Base-by-base conservation (phyloP, 148 eudicot species). In the Amaranthus hypochondriacus region DNA sequence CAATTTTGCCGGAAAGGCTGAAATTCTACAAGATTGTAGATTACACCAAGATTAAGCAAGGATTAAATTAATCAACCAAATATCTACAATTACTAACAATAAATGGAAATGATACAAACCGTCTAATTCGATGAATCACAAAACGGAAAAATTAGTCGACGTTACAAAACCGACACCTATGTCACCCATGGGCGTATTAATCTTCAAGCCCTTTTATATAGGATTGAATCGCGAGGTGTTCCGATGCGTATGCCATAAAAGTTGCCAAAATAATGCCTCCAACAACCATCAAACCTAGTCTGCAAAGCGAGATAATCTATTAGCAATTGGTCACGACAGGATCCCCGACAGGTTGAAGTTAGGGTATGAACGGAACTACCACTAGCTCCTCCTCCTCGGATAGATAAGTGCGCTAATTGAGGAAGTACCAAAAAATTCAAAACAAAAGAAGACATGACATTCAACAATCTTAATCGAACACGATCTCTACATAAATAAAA, bases 221-320 rank as follows among this genome's bases (percentile, higher is more conserved):
- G 73, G 97, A 87, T 71, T 86, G 83, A 55, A 86, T 86, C 2
- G 92, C 86, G 5, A 95, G 92, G 68, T 92, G 99, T 77, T 95
- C 97, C 9, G 99, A 77, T 78, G 97, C 96, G 74, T 90, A 92
- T 12, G 98, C 86, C 96, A 95, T 90, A 84, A 88, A 95, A 28
- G 88, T 89, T 1, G 91, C 92, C 82, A 95, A 81, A 39, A 95
- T 62, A 68, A 95, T 63, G 81, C 97, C 96, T 78, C 90, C 94
- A 9, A 77, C 88, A 63, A 87, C 95, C 94, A 92, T 92, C 84
- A 92, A 79, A 68, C 96, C 96, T 69, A 95, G 80, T 86, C 99
- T 95, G 97, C 55, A 74, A 66, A 51, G 18, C 6, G 7, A 48
- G 5, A 69, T 13, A 60, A 49, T 53, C 52, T 8, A 39, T 68